These are phyloP conservation scores for Boletus barrowsii DNA, from an alignment of 768 basidiomycete species.

Conservation along the genomic window DNA sequence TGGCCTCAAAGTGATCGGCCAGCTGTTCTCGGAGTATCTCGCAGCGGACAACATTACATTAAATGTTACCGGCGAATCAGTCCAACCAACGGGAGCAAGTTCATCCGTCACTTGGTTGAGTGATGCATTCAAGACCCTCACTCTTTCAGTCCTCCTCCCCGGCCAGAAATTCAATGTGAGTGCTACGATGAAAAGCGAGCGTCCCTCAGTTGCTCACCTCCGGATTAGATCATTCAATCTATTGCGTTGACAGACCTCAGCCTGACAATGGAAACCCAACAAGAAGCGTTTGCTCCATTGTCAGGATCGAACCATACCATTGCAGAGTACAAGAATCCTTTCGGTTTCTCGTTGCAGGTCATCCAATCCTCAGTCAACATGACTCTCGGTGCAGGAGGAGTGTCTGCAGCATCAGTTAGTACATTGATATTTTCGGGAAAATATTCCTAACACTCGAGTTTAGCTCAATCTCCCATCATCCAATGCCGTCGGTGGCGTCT, in stretches of 20 bases:
- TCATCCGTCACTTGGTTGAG: slow-evolving; percentile 60
- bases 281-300: slow-evolving; percentile 58
- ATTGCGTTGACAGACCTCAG: slow-evolving; percentile 58
- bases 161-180: slow-evolving; percentile 55
- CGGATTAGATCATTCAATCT: slow-evolving; percentile 54
- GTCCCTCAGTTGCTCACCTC: neutral
- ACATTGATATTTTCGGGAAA: neutral
- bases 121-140: slow-evolving; percentile 65
- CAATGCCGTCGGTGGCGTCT: slow-evolving; percentile 55
- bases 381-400: slow-evolving; percentile 44
- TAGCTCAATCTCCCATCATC: slow-evolving; percentile 52
- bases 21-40: slow-evolving; percentile 65
- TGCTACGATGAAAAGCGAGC: neutral
- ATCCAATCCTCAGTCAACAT: slow-evolving; percentile 54
- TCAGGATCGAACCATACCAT: slow-evolving; percentile 53
- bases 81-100: slow-evolving; percentile 53
- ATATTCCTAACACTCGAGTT: neutral
- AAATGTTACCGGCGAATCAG: slow-evolving; percentile 54
- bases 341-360: slow-evolving; percentile 72
- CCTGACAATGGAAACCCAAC: slow-evolving; percentile 47
- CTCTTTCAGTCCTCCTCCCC: slow-evolving; percentile 57
- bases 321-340: slow-evolving; percentile 68
- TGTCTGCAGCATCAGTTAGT: slow-evolving; percentile 52
- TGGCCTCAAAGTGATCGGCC: slow-evolving; percentile 51
- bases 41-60: slow-evolving; percentile 63